Evolutionary conservation across 78 protist species (phyloP), one percentile per base, ranked within the genome.

Genomic region (Corallochytrium limacisporum): DNA sequence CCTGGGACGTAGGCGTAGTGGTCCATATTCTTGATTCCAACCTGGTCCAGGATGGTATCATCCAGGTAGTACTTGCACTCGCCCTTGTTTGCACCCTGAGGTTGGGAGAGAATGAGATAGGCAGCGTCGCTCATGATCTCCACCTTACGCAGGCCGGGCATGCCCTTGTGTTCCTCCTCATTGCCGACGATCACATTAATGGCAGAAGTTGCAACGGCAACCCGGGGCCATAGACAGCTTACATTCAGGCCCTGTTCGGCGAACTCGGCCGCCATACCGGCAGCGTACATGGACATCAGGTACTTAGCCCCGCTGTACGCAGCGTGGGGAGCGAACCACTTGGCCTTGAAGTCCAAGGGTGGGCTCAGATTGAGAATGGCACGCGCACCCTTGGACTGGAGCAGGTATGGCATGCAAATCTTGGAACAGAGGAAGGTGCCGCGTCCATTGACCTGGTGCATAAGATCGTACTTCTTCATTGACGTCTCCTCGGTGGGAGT

Each of bases 221-320:
- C 77, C 24, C 53, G 69, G 29, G 91, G 91, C 91, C 91, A 85
- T 3, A 85, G 72, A 16, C 84, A 79, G 67, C 57, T 74, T 44
- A 74, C 63, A 5, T 50, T 69, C 12, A 74, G n/a, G n/a, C n/a
- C 33, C 10, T 43, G 49, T 53, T 39, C 75, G 18, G 70, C 70
- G 44, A 77, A 77, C 68, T 77, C 82, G 33, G 8, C 71, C 1
- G 85, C 80, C 86, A 79, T 77, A 46, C 91, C 91, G 54, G 80
- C 61, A 0, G 65, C 81, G 61, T 86, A 85, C 84, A 85, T 69
- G 38, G 83, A 74, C 91, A 85, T 85, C 43, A 83, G 81, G 57
- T 85, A 85, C 62, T 85, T 85, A 10, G 86, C 91, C 75, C 79
- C 80, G 24, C 86, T 79, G 55, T 85, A 85, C n/a, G 91, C 91